Evolutionary conservation across 1,284 basidiomycete genomes (phyloP).

Genomic region (Moesziomyces parantarcticus): DNA sequence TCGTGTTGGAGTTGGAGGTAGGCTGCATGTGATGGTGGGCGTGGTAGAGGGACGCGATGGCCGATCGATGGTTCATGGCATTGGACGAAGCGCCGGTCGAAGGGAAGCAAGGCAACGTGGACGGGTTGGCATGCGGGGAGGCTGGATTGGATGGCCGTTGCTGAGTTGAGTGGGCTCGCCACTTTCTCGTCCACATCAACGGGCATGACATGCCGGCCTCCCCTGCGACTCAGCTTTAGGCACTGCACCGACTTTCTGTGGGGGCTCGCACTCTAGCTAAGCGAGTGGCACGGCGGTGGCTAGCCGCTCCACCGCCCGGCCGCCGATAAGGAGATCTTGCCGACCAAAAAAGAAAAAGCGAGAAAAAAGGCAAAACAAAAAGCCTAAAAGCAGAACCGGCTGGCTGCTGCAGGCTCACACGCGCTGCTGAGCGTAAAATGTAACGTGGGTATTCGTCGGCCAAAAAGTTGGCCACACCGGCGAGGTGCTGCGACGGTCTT

Average conservation of each 20-base stretch:
- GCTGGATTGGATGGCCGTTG: too few relatives aligned
- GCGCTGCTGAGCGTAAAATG: constrained; percentile 1
- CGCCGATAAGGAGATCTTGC: constrained; percentile 28
- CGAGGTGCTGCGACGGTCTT: constrained; percentile 7
- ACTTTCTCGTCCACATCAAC: too few relatives aligned
- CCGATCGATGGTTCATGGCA: too few relatives aligned
- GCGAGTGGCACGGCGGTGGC: constrained; percentile 15
- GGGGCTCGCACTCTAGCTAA: constrained; percentile 1
- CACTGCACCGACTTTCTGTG: constrained; percentile 1
- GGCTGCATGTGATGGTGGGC: too few relatives aligned
- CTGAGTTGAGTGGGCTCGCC: too few relatives aligned
- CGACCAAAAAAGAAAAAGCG: constrained; percentile 4
- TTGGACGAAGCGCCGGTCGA: too few relatives aligned
- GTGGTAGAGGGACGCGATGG: too few relatives aligned
- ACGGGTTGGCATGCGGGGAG: too few relatives aligned
- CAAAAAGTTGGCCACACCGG: too few relatives aligned
- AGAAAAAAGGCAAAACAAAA: constrained; percentile 3
- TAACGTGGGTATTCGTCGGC: constrained; percentile 1
- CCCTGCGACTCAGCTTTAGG: not conserved
- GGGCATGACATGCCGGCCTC: too few relatives aligned
- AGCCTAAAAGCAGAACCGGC: constrained; percentile 1
- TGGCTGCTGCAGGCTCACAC: not conserved
- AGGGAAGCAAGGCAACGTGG: too few relatives aligned
- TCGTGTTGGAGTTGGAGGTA: not conserved
- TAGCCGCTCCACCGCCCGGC: constrained; percentile 7